Percentiles rank a stretch among this genome's conserved stretches.
phyloP scores from a whole-genome alignment of 2,329 filamentous ascomycete species.

The Claviceps arundinis region DNA sequence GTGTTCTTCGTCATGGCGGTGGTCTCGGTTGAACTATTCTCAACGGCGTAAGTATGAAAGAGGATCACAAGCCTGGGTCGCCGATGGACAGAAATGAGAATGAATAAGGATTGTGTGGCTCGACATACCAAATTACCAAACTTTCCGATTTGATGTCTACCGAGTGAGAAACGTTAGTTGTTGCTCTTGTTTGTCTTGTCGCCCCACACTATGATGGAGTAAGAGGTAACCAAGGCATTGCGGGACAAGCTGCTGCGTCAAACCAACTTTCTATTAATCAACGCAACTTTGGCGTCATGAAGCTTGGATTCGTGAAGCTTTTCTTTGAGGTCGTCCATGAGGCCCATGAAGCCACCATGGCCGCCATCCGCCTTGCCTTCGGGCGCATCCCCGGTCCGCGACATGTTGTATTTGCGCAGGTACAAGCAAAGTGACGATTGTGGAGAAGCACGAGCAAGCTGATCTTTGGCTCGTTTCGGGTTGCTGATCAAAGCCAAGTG shows the following conservation, averaged over 20 bases:
- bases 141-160: slow-evolving; percentile 44
- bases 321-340: slow-evolving; percentile 39
- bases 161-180: neutral
- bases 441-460: neutral
- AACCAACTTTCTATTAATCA: slow-evolving; percentile 46
- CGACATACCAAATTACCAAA: slow-evolving; percentile 43
- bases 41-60: neutral
- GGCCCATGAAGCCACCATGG: slow-evolving; percentile 17
- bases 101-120: neutral
- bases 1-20: slow-evolving; percentile 88
- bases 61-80: neutral
- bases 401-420: neutral
- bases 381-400: slow-evolving; percentile 1
- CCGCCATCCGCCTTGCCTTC: neutral
- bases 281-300: slow-evolving; percentile 41
- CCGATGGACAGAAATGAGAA: neutral
- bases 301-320: slow-evolving; percentile 41
- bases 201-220: neutral
- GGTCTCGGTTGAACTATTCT: slow-evolving; percentile 61
- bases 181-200: neutral
- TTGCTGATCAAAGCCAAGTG: neutral
- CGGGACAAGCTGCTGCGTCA: neutral
- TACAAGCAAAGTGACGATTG: neutral
- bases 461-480: neutral
- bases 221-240: no score